Evolutionary conservation across 768 basidiomycete genomes (phyloP), one percentile per base, ranked within the genome.

Genomic region (Stropharia rugosoannulata): DNA sequence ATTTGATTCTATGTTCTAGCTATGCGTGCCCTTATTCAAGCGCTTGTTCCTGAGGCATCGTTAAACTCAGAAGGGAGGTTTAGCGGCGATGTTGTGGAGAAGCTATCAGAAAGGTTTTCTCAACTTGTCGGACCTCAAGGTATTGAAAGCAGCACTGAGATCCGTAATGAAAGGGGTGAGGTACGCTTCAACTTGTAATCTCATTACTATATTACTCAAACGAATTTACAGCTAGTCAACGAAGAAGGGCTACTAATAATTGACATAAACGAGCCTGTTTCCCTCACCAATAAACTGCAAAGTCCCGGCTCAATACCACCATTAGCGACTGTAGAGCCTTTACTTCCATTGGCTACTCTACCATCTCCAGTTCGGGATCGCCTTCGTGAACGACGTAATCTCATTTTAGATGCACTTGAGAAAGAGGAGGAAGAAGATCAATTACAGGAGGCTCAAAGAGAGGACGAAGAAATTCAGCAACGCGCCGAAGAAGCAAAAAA

Each of bases 191-290:
- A 12, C 49, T 57, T 50, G 56, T 47, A 35, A 51, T 61, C 44
- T 56, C 32, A 59, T 60, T 61, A 55, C 61, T 57, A 62, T 56
- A 62, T 58, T 51, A 58, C 64, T 59, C 49, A 64, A 48, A 56
- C 48, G 39, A 36, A 29, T 37, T 58, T 62, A 6, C 57, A 91
- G 89, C 74, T 86, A 50, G 62, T 87, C 39, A 89, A 88, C 62
- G 88, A 90, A 62, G 89, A 93, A 46, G 89, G 89, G 3, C 79
- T 89, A 38, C 90, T 90, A 10, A 86, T 93, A 58, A 76, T 91
- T 57, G 90, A 93, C 37, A 86, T 93, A 54, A 80, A 78, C 29
- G 90, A 93, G 64, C 83, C 83, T 40, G 62, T 79, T 18, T 70
- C 64, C 27, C 41, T 52, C 36, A 49, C 55, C 25, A 59, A 61